Base-by-base conservation (phyloP, 2,329 filamentous ascomycete genomes). In the Monosporascus ibericus region DNA sequence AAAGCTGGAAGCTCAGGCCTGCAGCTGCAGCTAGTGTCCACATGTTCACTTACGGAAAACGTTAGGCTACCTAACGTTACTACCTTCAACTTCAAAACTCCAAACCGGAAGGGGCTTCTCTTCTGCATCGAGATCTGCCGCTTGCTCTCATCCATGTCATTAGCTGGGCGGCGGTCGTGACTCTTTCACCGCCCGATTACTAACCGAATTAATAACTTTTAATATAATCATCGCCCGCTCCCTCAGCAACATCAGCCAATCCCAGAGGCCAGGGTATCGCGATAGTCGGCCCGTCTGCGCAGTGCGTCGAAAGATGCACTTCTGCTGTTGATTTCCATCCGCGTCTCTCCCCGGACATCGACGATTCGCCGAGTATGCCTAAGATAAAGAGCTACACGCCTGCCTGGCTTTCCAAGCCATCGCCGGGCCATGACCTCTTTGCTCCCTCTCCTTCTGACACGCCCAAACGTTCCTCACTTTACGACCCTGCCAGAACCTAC, bases 311-410 rank as follows among this genome's bases (percentile, higher is more conserved):
- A 46, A 46, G 52, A 67, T 66, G 63, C 61, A 60, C 56, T 55
- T 61, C 47, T 53, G 47, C 52, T 60, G 48, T 57, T 37, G 44
- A 47, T 51, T 53, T 48, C 50, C 54, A 24, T 55, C 37, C 50
- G 49, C 51, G 55, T 54, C 53, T 56, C 58, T 55, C 54, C 47
- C 54, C 54, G 59, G 60, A 72, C 18, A 40, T 25, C 27, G 47
- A 48, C 48, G 14, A 51, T 48, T 30, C 27, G 34, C 47, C 42
- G 48, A 59, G 66, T 54, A 96, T 96, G 92, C 89, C 90, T 38
- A 91, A 87, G 71, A 84, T 96, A 65, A 85, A 88, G 67, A 85
- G 84, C 69, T 92, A 91, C 71, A 92, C 90, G 64, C 91, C 92
- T 52, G 77, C 85, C 60, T 99, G 92, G 90, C 85, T 99, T 52